Percentiles rank a stretch among this genome's conserved stretches.
These are phyloP conservation scores for Pichia sp. DNA, from an alignment of 1,139 yeast genomes.

Conservation along the genomic window DNA sequence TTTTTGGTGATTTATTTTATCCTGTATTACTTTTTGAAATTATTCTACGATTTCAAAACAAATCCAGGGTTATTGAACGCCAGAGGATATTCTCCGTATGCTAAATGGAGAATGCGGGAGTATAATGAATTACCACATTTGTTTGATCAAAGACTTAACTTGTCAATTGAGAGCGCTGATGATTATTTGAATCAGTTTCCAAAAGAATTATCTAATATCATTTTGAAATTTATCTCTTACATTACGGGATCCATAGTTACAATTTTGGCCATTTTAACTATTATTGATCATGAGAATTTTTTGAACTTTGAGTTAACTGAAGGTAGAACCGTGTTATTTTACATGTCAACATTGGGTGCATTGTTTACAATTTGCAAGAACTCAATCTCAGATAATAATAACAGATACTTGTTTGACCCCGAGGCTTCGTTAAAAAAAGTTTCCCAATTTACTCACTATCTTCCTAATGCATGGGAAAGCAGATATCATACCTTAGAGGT, in stretches of 20 bases:
- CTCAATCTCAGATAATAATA: slow-evolving; percentile 41
- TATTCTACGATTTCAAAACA: slow-evolving; percentile 87
- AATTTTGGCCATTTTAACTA: slow-evolving; percentile 73
- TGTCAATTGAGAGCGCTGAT: slow-evolving; percentile 76
- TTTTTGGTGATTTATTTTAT: slow-evolving; percentile 79
- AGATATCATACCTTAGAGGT: slow-evolving; percentile 77
- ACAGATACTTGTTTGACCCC: slow-evolving; percentile 72
- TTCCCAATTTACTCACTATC: slow-evolving; percentile 82
- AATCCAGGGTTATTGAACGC: slow-evolving; percentile 84
- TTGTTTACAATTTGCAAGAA: slow-evolving; percentile 42
- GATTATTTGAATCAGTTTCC: slow-evolving; percentile 90
- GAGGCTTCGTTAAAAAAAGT: slow-evolving; percentile 77
- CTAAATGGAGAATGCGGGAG: slow-evolving; percentile 93
- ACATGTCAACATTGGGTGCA: slow-evolving; percentile 77
- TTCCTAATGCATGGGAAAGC: slow-evolving; percentile 85
- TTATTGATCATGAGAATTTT: slow-evolving; percentile 89
- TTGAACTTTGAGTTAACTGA: slow-evolving; percentile 83
- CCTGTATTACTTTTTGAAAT: slow-evolving; percentile 77
- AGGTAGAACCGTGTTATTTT: slow-evolving; percentile 78
- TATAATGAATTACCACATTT: slow-evolving; percentile 89
- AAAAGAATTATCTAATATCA: slow-evolving; percentile 64
- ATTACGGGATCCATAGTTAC: slow-evolving; percentile 88
- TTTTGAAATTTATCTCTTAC: slow-evolving; percentile 66
- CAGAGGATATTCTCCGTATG: slow-evolving; percentile 87
- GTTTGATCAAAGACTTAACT: slow-evolving; percentile 69